A percentile compares a stretch with the other conserved stretches of the same genome.
Evolutionary conservation across 257 asterid species (phyloP).

Genomic region (Nicotiana benthamiana): DNA sequence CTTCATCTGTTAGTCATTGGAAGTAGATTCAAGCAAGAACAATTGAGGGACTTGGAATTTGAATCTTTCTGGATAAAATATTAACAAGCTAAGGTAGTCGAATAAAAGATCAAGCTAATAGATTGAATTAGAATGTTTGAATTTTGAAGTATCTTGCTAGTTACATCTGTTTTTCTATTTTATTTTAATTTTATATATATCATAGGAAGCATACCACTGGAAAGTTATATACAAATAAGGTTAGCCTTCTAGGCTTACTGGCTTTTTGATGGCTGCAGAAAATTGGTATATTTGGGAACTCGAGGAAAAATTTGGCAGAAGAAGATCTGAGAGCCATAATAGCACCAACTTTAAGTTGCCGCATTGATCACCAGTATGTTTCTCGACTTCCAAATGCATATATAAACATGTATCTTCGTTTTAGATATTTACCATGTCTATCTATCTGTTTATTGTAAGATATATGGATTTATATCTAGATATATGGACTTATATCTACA

Average conservation of each 20-base stretch:
- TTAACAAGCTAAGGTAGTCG: background rate
- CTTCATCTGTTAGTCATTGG: background rate
- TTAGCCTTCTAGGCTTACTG: conserved; percentile 7
- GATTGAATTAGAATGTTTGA: background rate
- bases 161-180: background rate
- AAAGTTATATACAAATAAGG: background rate
- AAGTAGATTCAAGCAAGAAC: background rate
- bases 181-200: background rate
- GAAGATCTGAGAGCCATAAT: conserved; percentile 36
- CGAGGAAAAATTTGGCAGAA: conserved; percentile 33
- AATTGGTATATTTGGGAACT: conserved; percentile 37
- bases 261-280: conserved; percentile 24
- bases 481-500: no score
- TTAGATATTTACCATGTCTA: background rate
- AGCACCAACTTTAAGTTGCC: conserved; percentile 47
- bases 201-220: background rate
- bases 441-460: no score
- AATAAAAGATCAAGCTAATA: background rate
- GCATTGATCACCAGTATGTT: conserved; percentile 41
- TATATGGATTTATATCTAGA: no score
- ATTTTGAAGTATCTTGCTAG: background rate
- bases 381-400: conserved; percentile 2
- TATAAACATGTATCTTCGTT: background rate
- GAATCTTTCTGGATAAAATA: background rate
- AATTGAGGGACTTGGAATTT: background rate